A percentile compares a stretch with the other conserved stretches of the same genome.
Conservation (phyloP, 306 rosid genomes). For the Lagenaria siceraria region DNA sequence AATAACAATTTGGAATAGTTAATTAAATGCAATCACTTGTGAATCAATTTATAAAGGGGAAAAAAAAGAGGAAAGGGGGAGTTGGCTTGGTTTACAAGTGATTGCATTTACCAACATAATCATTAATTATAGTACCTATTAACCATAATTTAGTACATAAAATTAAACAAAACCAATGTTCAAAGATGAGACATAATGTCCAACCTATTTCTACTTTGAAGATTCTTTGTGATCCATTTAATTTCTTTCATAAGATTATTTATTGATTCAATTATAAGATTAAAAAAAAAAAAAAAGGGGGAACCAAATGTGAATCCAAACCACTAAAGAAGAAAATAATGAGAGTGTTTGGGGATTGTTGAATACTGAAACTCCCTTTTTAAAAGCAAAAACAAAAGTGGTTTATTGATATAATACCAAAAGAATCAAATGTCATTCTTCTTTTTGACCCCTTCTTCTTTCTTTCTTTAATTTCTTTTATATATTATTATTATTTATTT, state of each 20-base stretch:
- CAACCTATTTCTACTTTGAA: neutral
- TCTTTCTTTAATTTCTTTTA: too few relatives aligned
- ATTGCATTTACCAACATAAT: neutral
- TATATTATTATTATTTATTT: neutral
- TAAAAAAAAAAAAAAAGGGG: neutral
- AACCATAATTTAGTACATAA: neutral
- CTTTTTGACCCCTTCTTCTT: neutral
- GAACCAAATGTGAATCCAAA: neutral
- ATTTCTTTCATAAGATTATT: neutral
- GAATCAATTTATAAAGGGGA: too few relatives aligned
- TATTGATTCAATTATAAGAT: neutral
- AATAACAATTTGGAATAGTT: too few relatives aligned
- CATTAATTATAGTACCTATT: neutral
- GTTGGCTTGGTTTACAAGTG: neutral
- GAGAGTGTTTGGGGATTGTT: neutral
- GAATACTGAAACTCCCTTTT: neutral
- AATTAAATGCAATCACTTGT: too few relatives aligned
- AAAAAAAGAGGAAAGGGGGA: neutral
- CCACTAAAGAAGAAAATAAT: neutral
- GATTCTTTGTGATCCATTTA: constrained; percentile 2
- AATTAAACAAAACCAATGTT: neutral
- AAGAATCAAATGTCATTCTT: neutral
- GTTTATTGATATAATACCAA: neutral
- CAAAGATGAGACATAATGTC: neutral
- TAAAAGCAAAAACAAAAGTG: constrained; percentile 2